A percentile compares a stretch with the other conserved stretches of the same genome.
phyloP scores from a whole-genome alignment of 805 yeast genomes.

The Ogataea ramenticola region DNA sequence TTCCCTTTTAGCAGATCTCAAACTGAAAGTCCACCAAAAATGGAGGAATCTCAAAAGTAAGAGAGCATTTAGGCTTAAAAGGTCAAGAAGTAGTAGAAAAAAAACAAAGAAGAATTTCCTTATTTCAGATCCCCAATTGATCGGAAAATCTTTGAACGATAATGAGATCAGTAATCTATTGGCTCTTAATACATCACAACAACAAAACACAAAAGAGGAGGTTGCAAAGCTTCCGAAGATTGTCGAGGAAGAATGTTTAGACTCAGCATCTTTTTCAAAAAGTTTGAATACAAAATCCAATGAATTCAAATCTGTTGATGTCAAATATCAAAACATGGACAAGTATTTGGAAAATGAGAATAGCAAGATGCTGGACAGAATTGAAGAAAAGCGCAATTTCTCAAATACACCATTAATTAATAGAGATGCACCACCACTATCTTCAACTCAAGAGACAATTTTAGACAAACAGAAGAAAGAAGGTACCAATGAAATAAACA shows the following conservation, averaged over 20 bases:
- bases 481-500: neutral
- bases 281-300: neutral
- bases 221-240: neutral
- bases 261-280: neutral
- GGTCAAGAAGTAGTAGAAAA: neutral
- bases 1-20: constrained; percentile 7
- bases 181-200: no score
- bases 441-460: neutral
- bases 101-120: neutral
- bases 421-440: neutral
- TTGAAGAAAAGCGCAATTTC: neutral
- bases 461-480: neutral
- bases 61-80: constrained; percentile 5
- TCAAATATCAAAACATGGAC: constrained; percentile 1
- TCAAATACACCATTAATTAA: neutral
- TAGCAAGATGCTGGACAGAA: neutral
- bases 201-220: no score
- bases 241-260: neutral
- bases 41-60: constrained; percentile 15
- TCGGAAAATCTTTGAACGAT: neutral
- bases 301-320: neutral
- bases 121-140: neutral
- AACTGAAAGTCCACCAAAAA: constrained; percentile 6
- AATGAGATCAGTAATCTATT: neutral
- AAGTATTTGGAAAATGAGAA: constrained; percentile 1